phyloP scores from a whole-genome alignment of 768 basidiomycete genomes.

The Boletus patriciae region DNA sequence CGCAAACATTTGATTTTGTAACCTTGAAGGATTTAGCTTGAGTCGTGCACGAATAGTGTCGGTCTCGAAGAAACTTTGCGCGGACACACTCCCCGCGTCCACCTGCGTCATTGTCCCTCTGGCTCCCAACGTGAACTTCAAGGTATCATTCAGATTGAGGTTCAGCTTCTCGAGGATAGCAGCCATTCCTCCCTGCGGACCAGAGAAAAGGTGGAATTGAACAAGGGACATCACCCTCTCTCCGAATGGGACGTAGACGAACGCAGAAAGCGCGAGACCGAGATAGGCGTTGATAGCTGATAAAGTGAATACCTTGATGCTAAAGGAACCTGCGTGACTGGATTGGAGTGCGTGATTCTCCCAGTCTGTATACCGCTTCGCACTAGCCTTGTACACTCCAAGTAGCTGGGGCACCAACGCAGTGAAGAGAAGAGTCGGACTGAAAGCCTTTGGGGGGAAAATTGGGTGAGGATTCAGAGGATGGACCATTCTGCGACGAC shows the following conservation, averaged over 20 bases:
- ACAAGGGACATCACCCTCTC: conserved; percentile 71
- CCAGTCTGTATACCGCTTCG: conserved; percentile 74
- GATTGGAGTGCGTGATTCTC: conserved; percentile 89
- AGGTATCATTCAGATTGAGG: conserved; percentile 28
- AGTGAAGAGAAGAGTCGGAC: conserved; percentile 82
- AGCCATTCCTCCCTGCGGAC: conserved; percentile 13
- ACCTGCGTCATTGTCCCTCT: conserved; percentile 8
- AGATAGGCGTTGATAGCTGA: conserved; percentile 89
- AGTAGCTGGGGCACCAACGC: conserved; percentile 79
- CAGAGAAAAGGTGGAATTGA: conserved; percentile 31
- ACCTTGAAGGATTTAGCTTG: conserved; percentile 65
- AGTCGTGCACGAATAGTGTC: conserved; percentile 49
- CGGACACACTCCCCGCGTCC: conserved; percentile 13
- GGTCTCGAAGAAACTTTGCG: conserved; percentile 47
- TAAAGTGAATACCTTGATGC: conserved; percentile 88
- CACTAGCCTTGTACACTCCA: conserved; percentile 66
- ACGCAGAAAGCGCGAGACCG: conserved; percentile 89
- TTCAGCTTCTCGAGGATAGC: conserved; percentile 23
- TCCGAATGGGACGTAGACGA: conserved; percentile 94
- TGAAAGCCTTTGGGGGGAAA: conserved; percentile 53
- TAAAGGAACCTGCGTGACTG: conserved; percentile 73
- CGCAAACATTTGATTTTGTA: conserved; percentile 92
- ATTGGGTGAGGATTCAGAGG: neutral
- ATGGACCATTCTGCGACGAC: conserved; percentile 28
- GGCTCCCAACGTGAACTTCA: conserved; percentile 30